Conservation (phyloP, 83 land plant species). For the Thuja plicata region DNA sequence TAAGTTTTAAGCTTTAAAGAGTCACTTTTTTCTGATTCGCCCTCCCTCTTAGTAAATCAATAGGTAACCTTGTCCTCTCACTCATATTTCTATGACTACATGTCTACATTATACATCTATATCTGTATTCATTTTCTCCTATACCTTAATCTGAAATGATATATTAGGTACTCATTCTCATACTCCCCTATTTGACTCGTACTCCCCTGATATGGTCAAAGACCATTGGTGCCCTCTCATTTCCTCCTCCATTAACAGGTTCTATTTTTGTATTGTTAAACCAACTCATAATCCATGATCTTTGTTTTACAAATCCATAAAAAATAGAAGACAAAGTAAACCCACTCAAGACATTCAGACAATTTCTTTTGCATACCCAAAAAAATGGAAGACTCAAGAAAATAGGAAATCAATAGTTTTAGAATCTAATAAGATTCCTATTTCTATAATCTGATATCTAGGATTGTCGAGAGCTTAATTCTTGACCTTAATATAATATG, state of each 20-base stretch:
- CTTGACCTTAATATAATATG: background rate
- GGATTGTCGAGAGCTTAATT: background rate
- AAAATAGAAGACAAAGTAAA: background rate
- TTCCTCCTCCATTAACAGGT: background rate
- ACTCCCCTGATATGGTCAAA: too few species aligned
- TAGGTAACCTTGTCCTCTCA: too few species aligned
- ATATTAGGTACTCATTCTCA: too few species aligned
- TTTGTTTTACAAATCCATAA: background rate
- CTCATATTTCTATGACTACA: too few species aligned
- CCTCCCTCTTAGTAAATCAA: too few species aligned
- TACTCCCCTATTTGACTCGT: too few species aligned
- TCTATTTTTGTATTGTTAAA: background rate
- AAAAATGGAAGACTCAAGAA: background rate
- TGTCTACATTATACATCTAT: too few species aligned
- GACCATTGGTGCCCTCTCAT: conserved; percentile 7
- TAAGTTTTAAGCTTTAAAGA: too few species aligned
- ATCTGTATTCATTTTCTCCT: too few species aligned
- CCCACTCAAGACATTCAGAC: background rate
- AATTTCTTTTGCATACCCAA: background rate
- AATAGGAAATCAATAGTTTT: background rate
- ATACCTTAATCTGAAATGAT: too few species aligned
- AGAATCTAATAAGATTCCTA: background rate
- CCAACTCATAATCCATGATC: background rate
- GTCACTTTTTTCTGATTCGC: too few species aligned
- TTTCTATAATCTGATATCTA: background rate